These are phyloP conservation scores for Trichoderma gamsii DNA, from an alignment of 495 filamentous ascomycete genomes.

Conservation along the genomic window DNA sequence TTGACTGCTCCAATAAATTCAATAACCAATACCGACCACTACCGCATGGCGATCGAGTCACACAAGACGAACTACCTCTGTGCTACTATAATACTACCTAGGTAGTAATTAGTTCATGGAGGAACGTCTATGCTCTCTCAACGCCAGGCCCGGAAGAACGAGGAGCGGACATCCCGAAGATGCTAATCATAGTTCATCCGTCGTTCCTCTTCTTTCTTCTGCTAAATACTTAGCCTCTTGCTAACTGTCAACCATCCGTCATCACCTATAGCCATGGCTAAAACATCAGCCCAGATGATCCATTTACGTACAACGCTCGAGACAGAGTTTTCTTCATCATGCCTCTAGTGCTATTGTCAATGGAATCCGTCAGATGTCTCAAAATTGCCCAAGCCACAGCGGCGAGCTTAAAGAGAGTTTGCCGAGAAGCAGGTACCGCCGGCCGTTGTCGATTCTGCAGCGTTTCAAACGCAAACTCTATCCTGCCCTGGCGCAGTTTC, in stretches of 20 bases:
- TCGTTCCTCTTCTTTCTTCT: not conserved
- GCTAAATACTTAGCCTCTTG: not conserved
- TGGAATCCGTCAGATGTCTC: constrained; percentile 3
- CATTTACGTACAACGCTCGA: too few species aligned
- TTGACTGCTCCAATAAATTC: too few species aligned
- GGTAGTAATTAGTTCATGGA: too few species aligned
- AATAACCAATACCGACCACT: too few species aligned
- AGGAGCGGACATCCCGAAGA: not conserved
- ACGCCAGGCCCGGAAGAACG: not conserved
- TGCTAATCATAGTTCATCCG: not conserved
- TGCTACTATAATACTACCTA: too few species aligned
- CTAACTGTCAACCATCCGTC: not conserved
- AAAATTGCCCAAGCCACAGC: not conserved
- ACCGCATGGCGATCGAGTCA: too few species aligned
- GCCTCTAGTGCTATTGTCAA: not conserved
- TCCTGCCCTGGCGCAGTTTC: not conserved
- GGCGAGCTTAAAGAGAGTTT: not conserved
- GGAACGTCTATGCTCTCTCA: too few species aligned
- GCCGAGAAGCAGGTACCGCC: not conserved
- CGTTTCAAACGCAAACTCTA: not conserved
- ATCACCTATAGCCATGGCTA: not conserved
- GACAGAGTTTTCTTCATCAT: not conserved
- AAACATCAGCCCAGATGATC: not conserved
- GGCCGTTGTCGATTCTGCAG: not conserved
- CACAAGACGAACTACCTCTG: too few species aligned